Conservation (phyloP, 768 basidiomycete species). For the Dacryopinax primogenitus region DNA sequence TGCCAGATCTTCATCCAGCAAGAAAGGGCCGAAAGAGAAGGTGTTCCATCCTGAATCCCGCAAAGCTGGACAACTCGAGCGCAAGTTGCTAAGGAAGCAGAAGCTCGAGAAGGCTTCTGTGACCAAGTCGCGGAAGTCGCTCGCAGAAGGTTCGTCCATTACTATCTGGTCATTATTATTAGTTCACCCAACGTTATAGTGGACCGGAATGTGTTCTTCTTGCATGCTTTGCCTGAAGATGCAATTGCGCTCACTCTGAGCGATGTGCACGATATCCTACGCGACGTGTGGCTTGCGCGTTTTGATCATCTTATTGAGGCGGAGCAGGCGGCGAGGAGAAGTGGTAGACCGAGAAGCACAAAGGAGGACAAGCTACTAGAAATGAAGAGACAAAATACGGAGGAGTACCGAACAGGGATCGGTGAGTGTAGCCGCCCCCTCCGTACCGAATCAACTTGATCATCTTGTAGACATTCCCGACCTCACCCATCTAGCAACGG, state of each 20-base stretch:
- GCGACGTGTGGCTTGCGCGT: constrained; percentile 60
- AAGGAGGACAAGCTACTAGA: constrained; percentile 60
- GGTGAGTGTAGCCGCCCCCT: constrained; percentile 36
- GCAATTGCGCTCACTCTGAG: constrained; percentile 43
- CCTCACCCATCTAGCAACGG: constrained; percentile 57
- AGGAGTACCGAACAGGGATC: constrained; percentile 67
- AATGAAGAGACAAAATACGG: constrained; percentile 49
- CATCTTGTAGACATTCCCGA: constrained; percentile 54
- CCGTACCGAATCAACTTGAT: neutral
- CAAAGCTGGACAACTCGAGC: constrained; percentile 63
- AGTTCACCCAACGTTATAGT: constrained; percentile 29
- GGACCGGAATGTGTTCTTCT: constrained; percentile 65
- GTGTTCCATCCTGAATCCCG: constrained; percentile 71
- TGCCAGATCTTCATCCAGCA: constrained; percentile 7
- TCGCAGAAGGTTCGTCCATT: constrained; percentile 36
- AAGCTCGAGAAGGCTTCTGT: constrained; percentile 46
- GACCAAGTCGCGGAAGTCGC: constrained; percentile 46
- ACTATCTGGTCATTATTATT: neutral
- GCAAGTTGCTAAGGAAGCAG: constrained; percentile 53
- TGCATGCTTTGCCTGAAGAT: constrained; percentile 51
- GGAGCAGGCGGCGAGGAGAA: constrained; percentile 49
- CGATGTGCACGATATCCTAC: constrained; percentile 52
- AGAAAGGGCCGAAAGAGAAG: constrained; percentile 53
- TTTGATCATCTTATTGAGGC: constrained; percentile 51
- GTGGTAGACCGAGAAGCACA: constrained; percentile 61